Evolutionary conservation across 2,329 filamentous ascomycete genomes (phyloP).

Genomic region (Talaromyces sp.): DNA sequence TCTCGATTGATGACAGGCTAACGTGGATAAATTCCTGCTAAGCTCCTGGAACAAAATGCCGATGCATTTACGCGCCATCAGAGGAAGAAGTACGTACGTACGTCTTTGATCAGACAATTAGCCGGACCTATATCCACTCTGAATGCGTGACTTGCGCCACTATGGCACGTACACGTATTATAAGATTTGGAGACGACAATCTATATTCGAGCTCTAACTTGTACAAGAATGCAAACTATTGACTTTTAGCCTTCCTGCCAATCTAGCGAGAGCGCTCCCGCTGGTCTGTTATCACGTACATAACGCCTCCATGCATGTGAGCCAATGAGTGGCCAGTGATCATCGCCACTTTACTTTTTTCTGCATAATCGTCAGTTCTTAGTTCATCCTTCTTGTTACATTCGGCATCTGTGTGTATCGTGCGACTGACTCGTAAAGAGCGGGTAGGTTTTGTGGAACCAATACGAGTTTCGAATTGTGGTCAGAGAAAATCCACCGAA

Average conservation of each 20-base stretch:
- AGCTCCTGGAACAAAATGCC: not conserved
- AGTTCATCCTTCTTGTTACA: not conserved
- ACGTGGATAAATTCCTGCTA: not conserved
- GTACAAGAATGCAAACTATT: not conserved
- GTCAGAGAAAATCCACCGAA: not conserved
- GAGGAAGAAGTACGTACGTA: not conserved
- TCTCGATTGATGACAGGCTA: not conserved
- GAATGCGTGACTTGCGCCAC: not conserved
- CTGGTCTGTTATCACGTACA: not conserved
- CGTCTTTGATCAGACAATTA: not conserved
- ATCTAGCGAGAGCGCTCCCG: not conserved
- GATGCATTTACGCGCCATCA: not conserved
- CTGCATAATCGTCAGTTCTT: not conserved
- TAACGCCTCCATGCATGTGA: not conserved
- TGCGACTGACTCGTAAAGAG: not conserved
- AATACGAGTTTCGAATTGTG: not conserved
- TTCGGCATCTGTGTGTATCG: not conserved
- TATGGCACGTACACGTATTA: not conserved
- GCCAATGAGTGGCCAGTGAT: constrained; percentile 1
- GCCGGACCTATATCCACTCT: not conserved
- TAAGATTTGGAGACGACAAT: not conserved
- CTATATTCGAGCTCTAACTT: not conserved
- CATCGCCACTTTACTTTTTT: not conserved
- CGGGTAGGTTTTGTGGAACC: not conserved
- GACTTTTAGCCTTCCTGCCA: not conserved